Evolutionary conservation across 345 rosid genomes (phyloP).

Genomic region (Moricandia arvensis): DNA sequence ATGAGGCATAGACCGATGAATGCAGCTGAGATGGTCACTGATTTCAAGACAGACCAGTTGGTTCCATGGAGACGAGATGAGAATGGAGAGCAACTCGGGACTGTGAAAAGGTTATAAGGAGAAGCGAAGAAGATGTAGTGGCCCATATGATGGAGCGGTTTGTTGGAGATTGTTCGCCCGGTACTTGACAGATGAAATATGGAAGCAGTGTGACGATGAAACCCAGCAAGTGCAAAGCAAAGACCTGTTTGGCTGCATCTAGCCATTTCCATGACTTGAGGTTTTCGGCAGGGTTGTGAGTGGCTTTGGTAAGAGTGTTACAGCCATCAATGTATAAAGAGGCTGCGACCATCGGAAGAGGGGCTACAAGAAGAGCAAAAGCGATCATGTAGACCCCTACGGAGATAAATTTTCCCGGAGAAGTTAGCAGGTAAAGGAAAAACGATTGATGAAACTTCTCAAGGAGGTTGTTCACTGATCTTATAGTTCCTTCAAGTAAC

Average conservation of each 20-base stretch:
- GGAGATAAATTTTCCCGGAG: conserved; percentile 83
- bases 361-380: conserved; percentile 83
- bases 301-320: conserved; percentile 33
- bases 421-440: conserved; percentile 80
- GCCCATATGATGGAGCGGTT: conserved; percentile 58
- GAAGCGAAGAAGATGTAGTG: conserved; percentile 51
- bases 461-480: conserved; percentile 91
- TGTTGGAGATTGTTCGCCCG: conserved; percentile 51
- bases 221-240: conserved; percentile 71
- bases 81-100: conserved; percentile 47
- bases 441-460: conserved; percentile 98
- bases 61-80: conserved; percentile 36
- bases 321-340: conserved; percentile 66
- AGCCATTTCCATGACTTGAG: conserved; percentile 81
- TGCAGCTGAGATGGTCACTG: conserved; percentile 71
- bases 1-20: conserved; percentile 84
- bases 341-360: conserved; percentile 88
- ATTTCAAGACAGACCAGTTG: conserved; percentile 71
- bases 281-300: conserved; percentile 29
- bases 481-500: conserved; percentile 86
- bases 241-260: conserved; percentile 66
- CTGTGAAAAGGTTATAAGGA: conserved; percentile 42
- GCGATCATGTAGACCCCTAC: conserved; percentile 97
- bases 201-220: conserved; percentile 65
- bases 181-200: conserved; percentile 57